Evolutionary conservation across 2,329 filamentous ascomycete species (phyloP).

Genomic region (Sclerotinia spermophila): DNA sequence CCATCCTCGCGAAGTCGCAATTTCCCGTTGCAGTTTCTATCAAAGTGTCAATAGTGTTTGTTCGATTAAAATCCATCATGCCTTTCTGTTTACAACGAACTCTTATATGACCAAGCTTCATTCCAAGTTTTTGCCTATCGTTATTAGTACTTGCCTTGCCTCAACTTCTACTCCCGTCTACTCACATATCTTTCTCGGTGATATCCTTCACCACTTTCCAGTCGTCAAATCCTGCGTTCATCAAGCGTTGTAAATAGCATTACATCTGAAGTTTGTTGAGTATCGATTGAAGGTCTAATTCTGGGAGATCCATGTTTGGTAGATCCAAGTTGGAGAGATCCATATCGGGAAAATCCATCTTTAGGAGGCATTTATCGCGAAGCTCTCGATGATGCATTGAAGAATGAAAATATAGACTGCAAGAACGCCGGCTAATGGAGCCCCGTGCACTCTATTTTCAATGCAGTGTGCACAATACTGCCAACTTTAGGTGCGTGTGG

Average conservation of each 20-base stretch:
- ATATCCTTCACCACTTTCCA: slow-evolving; percentile 16
- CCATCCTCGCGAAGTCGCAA: slow-evolving; percentile 18
- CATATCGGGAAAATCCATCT: background rate
- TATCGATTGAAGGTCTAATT: background rate
- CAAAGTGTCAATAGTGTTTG: background rate
- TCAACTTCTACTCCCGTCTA: background rate
- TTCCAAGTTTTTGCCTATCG: slow-evolving; percentile 3
- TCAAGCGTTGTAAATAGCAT: background rate
- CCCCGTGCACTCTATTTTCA: background rate
- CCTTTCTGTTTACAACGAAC: background rate
- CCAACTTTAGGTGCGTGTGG: background rate
- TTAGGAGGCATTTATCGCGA: background rate
- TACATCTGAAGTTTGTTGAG: slow-evolving; percentile 3
- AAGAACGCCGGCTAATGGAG: background rate
- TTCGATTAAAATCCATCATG: background rate
- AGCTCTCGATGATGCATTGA: background rate
- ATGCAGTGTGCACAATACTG: background rate
- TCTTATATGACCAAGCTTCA: slow-evolving; percentile 13
- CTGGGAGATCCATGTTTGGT: background rate
- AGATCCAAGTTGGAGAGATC: background rate
- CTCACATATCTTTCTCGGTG: slow-evolving; percentile 16
- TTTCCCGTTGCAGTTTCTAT: slow-evolving; percentile 18
- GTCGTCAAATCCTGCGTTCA: slow-evolving; percentile 12
- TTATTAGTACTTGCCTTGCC: background rate
- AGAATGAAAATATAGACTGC: background rate